These are phyloP conservation scores for Trichoderma koningii DNA, from an alignment of 2,329 filamentous ascomycete genomes.

Conservation along the genomic window DNA sequence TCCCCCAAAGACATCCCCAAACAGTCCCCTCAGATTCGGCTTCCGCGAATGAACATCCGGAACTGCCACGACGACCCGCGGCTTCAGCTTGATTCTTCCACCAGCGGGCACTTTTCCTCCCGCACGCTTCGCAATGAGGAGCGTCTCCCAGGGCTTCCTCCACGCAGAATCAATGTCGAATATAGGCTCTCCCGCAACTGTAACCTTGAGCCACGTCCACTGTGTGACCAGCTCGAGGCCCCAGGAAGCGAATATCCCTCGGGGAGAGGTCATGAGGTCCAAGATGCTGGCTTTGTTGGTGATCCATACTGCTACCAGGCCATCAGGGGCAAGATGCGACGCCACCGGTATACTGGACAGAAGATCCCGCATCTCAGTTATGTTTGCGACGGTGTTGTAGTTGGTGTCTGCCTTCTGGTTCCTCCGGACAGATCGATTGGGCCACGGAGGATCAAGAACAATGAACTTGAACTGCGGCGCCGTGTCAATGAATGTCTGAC, in stretches of 20 bases:
- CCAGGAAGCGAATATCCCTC: constrained; percentile 66
- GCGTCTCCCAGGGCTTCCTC: constrained; percentile 76
- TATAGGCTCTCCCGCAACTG: constrained; percentile 64
- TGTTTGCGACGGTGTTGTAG: constrained; percentile 51
- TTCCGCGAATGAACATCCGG: constrained; percentile 80
- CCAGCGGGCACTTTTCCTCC: constrained; percentile 33
- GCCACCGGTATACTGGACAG: constrained; percentile 60
- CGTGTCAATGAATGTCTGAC: constrained; percentile 44
- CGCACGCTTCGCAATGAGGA: constrained; percentile 61
- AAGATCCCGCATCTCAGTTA: constrained; percentile 51
- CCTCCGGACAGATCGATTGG: constrained; percentile 71
- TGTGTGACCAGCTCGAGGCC: constrained; percentile 66
- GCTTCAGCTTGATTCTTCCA: constrained; percentile 30
- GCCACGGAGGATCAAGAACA: constrained; percentile 78
- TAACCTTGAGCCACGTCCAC: constrained; percentile 80
- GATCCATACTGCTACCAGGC: constrained; percentile 72
- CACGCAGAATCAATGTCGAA: constrained; percentile 60
- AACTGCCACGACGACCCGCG: constrained; percentile 66
- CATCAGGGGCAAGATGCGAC: constrained; percentile 53
- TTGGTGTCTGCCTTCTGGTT: constrained; percentile 51
- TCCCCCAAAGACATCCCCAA: constrained; percentile 56
- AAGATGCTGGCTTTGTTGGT: constrained; percentile 69
- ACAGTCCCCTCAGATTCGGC: constrained; percentile 65
- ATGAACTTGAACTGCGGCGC: constrained; percentile 65
- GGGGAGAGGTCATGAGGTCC: constrained; percentile 53